A percentile compares a stretch with the other conserved stretches of the same genome.
These are phyloP conservation scores for Lithospermum erythrorhizon DNA, from an alignment of 257 asterid genomes.

Conservation along the genomic window DNA sequence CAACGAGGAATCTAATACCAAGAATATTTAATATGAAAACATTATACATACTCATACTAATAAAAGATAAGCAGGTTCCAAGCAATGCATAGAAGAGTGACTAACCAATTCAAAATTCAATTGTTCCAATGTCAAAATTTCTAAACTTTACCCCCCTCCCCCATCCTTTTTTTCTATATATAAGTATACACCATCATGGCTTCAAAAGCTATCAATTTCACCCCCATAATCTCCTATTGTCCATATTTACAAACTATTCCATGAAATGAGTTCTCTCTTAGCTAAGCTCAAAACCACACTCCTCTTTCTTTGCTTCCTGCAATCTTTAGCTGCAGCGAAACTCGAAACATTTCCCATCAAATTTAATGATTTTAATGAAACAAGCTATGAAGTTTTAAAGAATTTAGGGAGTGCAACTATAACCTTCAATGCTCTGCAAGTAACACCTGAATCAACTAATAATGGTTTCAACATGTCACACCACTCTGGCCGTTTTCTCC, in stretches of 20 bases:
- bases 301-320: conserved; percentile 14
- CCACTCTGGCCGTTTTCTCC: conserved; percentile 43
- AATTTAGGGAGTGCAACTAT: conserved; percentile 23
- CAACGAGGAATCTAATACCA: too few relatives aligned
- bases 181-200: too few relatives aligned
- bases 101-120: too few relatives aligned
- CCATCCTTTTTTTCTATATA: neutral
- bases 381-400: neutral
- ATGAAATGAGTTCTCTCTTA: conserved; percentile 28
- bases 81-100: too few relatives aligned
- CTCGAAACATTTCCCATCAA: conserved; percentile 1
- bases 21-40: too few relatives aligned
- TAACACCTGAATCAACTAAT: conserved; percentile 47
- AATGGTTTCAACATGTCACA: conserved; percentile 5
- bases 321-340: conserved; percentile 20
- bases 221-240: neutral
- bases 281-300: conserved; percentile 10
- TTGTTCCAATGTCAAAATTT: too few relatives aligned
- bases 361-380: conserved; percentile 24
- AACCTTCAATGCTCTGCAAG: conserved; percentile 45
- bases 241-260: conserved; percentile 11
- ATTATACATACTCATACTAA: too few relatives aligned
- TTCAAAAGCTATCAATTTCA: too few relatives aligned
- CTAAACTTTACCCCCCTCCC: neutral
- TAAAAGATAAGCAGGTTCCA: too few relatives aligned